Conservation (phyloP, 2,329 filamentous ascomycete genomes). For the Fusarium dlaminii region DNA sequence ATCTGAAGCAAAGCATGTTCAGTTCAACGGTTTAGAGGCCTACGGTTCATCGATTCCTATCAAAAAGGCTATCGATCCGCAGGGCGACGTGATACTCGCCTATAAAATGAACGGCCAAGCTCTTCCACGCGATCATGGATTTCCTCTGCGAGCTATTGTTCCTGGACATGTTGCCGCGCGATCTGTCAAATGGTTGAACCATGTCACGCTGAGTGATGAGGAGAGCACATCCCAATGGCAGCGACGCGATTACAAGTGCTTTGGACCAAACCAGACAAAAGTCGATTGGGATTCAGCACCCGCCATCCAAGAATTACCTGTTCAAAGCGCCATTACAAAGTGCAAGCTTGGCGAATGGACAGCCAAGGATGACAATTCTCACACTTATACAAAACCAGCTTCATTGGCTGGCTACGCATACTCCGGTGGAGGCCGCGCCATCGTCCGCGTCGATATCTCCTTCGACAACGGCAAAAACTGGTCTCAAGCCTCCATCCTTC, state of each 20-base stretch:
- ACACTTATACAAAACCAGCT: conserved; percentile 39
- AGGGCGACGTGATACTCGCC: conserved; percentile 72
- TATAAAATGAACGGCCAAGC: conserved; percentile 74
- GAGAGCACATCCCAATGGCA: conserved; percentile 74
- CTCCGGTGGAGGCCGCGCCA: conserved; percentile 71
- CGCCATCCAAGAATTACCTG: conserved; percentile 73
- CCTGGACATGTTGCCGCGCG: conserved; percentile 74
- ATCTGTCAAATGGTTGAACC: conserved; percentile 75
- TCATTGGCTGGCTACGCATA: conserved; percentile 72
- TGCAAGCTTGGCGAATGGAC: conserved; percentile 55
- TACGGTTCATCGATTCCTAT: conserved; percentile 71
- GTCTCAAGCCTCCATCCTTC: conserved; percentile 69
- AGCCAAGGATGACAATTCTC: neutral
- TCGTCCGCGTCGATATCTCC: conserved; percentile 74
- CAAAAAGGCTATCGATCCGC: conserved; percentile 65
- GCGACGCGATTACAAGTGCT: conserved; percentile 73
- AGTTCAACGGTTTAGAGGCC: conserved; percentile 68
- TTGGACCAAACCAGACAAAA: conserved; percentile 69
- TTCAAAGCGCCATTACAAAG: conserved; percentile 72
- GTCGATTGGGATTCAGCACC: conserved; percentile 71
- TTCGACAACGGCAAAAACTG: conserved; percentile 71
- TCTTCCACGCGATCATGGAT: conserved; percentile 73
- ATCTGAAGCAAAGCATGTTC: conserved; percentile 59
- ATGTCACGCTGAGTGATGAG: conserved; percentile 71
- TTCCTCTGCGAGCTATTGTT: conserved; percentile 69